Conservation (phyloP, 139 green algal genomes). For the Volvox africanus region DNA sequence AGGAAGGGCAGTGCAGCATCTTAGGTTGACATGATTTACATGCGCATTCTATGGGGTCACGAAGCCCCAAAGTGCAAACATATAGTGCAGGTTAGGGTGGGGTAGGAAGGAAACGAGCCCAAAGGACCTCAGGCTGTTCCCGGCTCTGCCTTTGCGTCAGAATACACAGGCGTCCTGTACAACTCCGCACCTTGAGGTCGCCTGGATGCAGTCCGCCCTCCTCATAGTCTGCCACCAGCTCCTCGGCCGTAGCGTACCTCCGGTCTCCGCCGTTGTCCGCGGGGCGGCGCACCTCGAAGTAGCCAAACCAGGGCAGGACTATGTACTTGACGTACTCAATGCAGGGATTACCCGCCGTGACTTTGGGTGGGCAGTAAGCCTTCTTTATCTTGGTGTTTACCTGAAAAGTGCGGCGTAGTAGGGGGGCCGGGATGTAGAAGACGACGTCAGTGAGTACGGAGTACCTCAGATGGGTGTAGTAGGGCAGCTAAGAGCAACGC, state of each 20-base stretch:
- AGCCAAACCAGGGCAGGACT: constrained; percentile 91
- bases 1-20: too few species aligned
- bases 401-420: neutral
- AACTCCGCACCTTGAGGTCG: constrained; percentile 29
- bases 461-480: too few species aligned
- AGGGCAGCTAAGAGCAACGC: too few species aligned
- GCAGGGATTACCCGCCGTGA: constrained; percentile 93
- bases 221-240: constrained; percentile 89
- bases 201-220: constrained; percentile 83
- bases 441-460: too few species aligned
- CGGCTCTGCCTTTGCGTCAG: too few species aligned
- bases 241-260: constrained; percentile 81
- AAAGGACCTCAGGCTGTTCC: too few species aligned
- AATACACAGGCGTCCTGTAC: neutral
- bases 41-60: too few species aligned
- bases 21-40: too few species aligned
- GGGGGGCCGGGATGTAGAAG: too few species aligned
- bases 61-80: too few species aligned
- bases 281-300: constrained; percentile 82
- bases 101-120: too few species aligned
- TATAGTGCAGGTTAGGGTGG: too few species aligned
- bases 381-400: constrained; percentile 99
- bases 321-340: constrained; percentile 95
- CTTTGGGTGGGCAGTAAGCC: constrained; percentile 93
- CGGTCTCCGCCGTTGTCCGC: constrained; percentile 88